Conservation (phyloP, 148 eudicot genomes). For the Rhododendron vialii region DNA sequence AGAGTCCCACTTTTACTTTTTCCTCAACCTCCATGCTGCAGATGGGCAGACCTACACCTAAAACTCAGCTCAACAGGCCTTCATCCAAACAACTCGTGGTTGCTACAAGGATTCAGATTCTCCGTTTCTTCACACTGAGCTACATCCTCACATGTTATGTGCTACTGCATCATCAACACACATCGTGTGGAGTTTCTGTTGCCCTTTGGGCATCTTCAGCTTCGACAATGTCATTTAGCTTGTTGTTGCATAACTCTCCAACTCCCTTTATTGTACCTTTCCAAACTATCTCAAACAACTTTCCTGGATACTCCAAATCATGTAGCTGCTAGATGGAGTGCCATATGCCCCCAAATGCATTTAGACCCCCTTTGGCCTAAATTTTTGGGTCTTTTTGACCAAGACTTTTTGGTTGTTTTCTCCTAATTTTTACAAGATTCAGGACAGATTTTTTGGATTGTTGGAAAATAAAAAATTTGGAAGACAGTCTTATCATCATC, state of each 20-base stretch:
- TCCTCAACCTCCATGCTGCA: background rate
- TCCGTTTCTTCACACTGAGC: background rate
- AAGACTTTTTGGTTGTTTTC: no score
- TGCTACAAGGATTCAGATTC: background rate
- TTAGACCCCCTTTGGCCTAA: no score
- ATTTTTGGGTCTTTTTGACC: no score
- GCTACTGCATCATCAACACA: background rate
- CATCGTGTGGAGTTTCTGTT: background rate
- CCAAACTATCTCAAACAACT: background rate
- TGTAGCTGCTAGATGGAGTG: background rate
- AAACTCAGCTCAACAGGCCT: background rate
- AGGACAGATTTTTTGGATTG: background rate
- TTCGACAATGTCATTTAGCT: background rate
- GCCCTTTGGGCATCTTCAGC: background rate
- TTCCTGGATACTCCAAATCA: background rate
- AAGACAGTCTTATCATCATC: no score
- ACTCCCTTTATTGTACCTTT: background rate
- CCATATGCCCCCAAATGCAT: background rate
- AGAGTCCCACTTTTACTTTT: background rate
- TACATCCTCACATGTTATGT: background rate
- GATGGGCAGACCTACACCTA: background rate
- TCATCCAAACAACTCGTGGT: background rate
- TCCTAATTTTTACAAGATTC: no score
- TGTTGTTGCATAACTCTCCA: background rate
- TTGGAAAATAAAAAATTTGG: no score